Evolutionary conservation across 2,329 filamentous ascomycete genomes (phyloP).

Genomic region (Thelonectria discophora): DNA sequence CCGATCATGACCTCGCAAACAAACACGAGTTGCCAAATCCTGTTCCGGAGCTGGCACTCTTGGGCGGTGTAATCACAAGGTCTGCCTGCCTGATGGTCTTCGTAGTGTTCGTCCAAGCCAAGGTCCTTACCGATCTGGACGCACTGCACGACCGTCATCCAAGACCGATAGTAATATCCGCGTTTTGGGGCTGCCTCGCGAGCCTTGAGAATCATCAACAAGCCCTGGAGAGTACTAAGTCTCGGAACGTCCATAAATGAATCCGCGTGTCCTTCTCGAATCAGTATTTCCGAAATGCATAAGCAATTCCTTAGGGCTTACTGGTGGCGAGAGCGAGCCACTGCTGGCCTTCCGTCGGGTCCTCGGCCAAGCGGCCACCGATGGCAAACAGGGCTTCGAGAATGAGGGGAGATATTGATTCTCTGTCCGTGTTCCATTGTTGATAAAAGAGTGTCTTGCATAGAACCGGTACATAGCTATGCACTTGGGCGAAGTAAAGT

Average conservation of each 20-base stretch:
- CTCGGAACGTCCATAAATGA: constrained; percentile 93
- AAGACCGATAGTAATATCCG: constrained; percentile 96
- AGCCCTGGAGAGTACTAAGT: constrained; percentile 88
- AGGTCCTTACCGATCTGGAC: constrained; percentile 94
- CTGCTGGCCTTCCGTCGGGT: constrained; percentile 84
- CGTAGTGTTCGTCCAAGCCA: constrained; percentile 85
- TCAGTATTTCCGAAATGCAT: constrained; percentile 30
- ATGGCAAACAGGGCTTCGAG: constrained; percentile 93
- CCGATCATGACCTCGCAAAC: constrained; percentile 92
- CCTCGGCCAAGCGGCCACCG: constrained; percentile 82
- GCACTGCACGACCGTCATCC: constrained; percentile 94
- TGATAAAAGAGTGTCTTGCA: constrained; percentile 85
- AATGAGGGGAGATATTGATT: constrained; percentile 87
- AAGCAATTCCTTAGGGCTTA: constrained; percentile 51
- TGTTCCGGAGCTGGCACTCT: constrained; percentile 85
- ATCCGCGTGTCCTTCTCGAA: constrained; percentile 78
- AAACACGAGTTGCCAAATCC: constrained; percentile 90
- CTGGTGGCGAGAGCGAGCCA: constrained; percentile 92
- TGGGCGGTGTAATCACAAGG: constrained; percentile 73
- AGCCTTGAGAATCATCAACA: constrained; percentile 88
- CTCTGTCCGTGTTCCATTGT: constrained; percentile 85
- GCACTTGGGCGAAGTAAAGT: constrained; percentile 88
- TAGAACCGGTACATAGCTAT: constrained; percentile 91
- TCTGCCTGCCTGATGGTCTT: constrained; percentile 76
- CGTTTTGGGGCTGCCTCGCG: constrained; percentile 90